Base-by-base conservation (phyloP, 192 early-diverging fungal genomes). In the Linnemannia hyalina region DNA sequence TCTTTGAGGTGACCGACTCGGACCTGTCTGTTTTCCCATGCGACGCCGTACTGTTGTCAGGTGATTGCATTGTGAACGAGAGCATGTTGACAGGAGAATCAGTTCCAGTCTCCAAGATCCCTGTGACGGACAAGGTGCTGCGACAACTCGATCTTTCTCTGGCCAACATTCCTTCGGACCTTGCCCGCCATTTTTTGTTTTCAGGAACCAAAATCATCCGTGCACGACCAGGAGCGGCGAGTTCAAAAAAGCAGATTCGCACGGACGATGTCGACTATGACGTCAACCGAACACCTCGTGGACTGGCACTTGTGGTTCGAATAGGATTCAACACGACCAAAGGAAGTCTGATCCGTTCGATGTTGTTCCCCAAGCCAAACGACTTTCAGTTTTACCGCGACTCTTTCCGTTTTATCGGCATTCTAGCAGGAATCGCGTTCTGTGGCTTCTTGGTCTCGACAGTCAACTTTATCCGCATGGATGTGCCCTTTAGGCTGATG, bases 51-150 rank as follows among this genome's bases (percentile, higher is more conserved):
- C 90, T 99, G 22, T 89, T 99, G 36, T 91, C 95, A 46, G 99
- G 99, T 26, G 97, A 97, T 83, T 99, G 98, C 82, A 99, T 99
- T 75, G 94, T 99, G 49, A 99, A 99, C 89, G 99, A 99, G 88
- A 96, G 93, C 85, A 98, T 99, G 97, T 92, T 99, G 16, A 99
- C 99, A 3, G 99, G 99, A 55, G 99, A 99, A 85, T 97, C 96
- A 49, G 91, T 99, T 3, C 98, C 98, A 0, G 97, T 99, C 32
- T 96, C 96, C 47, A 99, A 99, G 83, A 89, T 90, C 1, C 95
- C 98, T 0, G 93, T 97, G 10, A 92, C 90, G 15, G 94, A 94
- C 40, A 81, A 71, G 18, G 92, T 94, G 16, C 80, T 97, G 40
- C 81, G 83, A 10, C 86, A 88, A n/a, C 52, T 97, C 81, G 94